Conservation (phyloP, 73 alveolate species). For the Blepharisma stoltei region DNA sequence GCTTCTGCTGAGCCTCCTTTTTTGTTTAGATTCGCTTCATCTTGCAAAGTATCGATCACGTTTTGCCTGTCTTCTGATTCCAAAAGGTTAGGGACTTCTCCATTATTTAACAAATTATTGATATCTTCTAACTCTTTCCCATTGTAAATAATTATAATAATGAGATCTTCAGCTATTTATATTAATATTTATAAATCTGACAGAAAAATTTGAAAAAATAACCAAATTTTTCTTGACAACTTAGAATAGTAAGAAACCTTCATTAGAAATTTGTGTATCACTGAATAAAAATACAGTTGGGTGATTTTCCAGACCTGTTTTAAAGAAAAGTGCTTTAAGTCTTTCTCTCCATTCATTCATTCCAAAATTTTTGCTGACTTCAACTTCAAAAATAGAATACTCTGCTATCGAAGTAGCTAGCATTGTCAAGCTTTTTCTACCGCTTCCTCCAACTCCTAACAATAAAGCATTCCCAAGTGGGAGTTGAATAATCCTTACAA, state of each 20-base stretch:
- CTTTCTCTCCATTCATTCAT: slow-evolving; percentile 90
- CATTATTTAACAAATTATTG: slow-evolving; percentile 94
- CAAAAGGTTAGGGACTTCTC: slow-evolving; percentile 97
- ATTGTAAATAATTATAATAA: too few relatives aligned
- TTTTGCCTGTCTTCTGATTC: slow-evolving; percentile 76
- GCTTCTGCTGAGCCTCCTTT: slow-evolving; percentile 69
- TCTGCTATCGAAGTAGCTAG: slow-evolving; percentile 95
- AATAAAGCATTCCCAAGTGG: slow-evolving; percentile 98
- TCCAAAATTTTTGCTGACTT: slow-evolving; percentile 73
- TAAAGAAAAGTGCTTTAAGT: slow-evolving; percentile 74
- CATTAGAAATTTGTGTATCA: slow-evolving; percentile 95
- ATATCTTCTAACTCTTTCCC: slow-evolving; percentile 99
- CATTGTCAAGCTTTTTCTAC: slow-evolving; percentile 96
- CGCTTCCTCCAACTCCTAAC: slow-evolving; percentile 99
- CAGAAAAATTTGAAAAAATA: too few relatives aligned
- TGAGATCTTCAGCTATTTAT: too few relatives aligned
- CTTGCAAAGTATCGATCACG: slow-evolving; percentile 57
- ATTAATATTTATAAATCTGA: too few relatives aligned
- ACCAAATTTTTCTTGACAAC: slow-evolving; percentile 92
- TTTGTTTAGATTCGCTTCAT: slow-evolving; percentile 49
- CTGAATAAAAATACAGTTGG: slow-evolving; percentile 89
- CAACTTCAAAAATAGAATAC: slow-evolving; percentile 71
- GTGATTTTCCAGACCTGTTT: slow-evolving; percentile 80
- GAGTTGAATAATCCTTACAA: slow-evolving; percentile 90
- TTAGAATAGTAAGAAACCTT: too few relatives aligned